Conservation (phyloP, 768 basidiomycete genomes). For the Amanita phalloides region DNA sequence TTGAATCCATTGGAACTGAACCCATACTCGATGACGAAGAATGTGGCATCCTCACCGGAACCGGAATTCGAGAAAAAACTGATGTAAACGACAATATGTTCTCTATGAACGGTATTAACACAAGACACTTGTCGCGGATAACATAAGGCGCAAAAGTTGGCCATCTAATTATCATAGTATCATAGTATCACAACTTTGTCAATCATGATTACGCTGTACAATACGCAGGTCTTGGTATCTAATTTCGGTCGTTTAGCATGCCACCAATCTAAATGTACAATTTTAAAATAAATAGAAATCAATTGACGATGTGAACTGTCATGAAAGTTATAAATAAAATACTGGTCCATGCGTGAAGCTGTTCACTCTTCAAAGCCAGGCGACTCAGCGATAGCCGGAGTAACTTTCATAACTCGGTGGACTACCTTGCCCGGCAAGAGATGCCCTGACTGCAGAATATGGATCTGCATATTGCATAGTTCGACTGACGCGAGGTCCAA, state of each 20-base stretch:
- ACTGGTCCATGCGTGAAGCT: slow-evolving; percentile 9
- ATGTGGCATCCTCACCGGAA: slow-evolving; percentile 37
- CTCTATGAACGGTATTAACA: neutral
- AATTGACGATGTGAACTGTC: neutral
- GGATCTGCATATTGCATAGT: slow-evolving; percentile 94
- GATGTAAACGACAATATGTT: neutral
- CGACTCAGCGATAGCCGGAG: slow-evolving; percentile 33
- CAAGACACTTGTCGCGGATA: neutral
- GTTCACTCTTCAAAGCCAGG: neutral
- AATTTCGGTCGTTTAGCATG: neutral
- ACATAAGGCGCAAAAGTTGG: no score
- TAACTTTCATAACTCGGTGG: slow-evolving; percentile 49
- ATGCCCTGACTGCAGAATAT: slow-evolving; percentile 70
- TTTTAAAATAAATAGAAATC: neutral
- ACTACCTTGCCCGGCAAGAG: slow-evolving; percentile 24
- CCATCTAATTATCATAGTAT: no score
- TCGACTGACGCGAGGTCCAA: slow-evolving; percentile 56
- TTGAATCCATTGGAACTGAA: slow-evolving; percentile 19
- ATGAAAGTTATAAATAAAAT: neutral
- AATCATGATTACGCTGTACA: no score
- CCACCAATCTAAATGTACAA: neutral
- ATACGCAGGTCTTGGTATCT: neutral
- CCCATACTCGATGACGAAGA: slow-evolving; percentile 31
- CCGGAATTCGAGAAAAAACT: slow-evolving; percentile 42
- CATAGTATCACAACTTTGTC: no score